phyloP scores from a whole-genome alignment of 2,329 filamentous ascomycete species.

The Zymoseptoria tritici region DNA sequence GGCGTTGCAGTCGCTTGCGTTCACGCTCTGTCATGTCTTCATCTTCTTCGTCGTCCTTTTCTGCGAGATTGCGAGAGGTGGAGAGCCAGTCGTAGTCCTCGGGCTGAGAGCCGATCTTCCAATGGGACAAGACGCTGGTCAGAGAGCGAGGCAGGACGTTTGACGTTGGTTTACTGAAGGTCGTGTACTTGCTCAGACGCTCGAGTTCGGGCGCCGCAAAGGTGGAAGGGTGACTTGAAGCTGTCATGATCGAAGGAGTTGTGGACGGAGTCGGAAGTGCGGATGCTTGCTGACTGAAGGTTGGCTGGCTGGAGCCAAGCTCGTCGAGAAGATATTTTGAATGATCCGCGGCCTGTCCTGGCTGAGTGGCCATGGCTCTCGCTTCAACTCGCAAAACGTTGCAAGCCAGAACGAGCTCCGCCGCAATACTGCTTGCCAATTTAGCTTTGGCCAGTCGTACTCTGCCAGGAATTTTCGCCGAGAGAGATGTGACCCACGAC shows the following conservation, averaged over 20 bases:
- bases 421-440: slow-evolving; percentile 24
- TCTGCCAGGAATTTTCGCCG: slow-evolving; percentile 18
- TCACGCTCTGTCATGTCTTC: slow-evolving; percentile 33
- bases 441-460: slow-evolving; percentile 27
- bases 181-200: slow-evolving; percentile 33
- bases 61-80: slow-evolving; percentile 23
- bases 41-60: slow-evolving; percentile 25
- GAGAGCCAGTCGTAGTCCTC: slow-evolving; percentile 35
- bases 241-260: slow-evolving; percentile 24
- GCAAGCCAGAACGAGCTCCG: slow-evolving; percentile 33
- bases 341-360: slow-evolving; percentile 2
- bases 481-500: slow-evolving; percentile 20
- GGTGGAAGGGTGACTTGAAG: slow-evolving; percentile 19
- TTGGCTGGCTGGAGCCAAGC: slow-evolving; percentile 3
- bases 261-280: slow-evolving; percentile 26
- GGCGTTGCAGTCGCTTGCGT: slow-evolving; percentile 31
- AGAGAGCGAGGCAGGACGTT: slow-evolving; percentile 27
- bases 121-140: slow-evolving; percentile 35
- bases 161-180: slow-evolving; percentile 24
- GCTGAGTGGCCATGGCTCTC: not conserved
- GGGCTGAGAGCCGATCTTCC: slow-evolving; percentile 34
- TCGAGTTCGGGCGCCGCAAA: slow-evolving; percentile 22
- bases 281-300: slow-evolving; percentile 5
- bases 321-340: slow-evolving; percentile 1
- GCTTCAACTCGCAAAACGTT: slow-evolving; percentile 11